Evolutionary conservation across 2,329 filamentous ascomycete genomes (phyloP), one percentile per base, ranked within the genome.

Genomic region (Fusarium abutilonis): DNA sequence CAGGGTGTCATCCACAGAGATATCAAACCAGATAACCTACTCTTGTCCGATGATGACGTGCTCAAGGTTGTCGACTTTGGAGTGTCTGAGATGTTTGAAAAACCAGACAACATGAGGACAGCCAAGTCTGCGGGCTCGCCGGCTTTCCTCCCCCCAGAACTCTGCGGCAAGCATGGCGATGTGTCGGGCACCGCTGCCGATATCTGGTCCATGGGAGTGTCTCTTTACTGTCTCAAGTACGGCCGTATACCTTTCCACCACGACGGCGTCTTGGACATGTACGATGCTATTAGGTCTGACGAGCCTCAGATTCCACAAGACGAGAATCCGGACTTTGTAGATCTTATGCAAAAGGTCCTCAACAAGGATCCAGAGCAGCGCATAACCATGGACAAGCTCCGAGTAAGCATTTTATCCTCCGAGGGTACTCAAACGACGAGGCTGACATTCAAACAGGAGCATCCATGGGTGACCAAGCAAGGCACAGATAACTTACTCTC

Each of bases 31-130:
- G 95, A 98, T 75, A 99, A 99, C 69, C 89, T 96, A 49, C 84
- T 99, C 8, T 80, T 99, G 35, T 97, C 93, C 0, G 85, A 89
- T 32, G 93, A 97, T 52, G 90, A 98, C 70, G 88, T 97, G n/a
- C 85, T 99, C 48, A 99, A 98, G 75, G 90, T 99, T 64, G 93
- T 96, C 48, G 95, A 98, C 75, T 99, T 99, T 81, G 95, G 95
- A n/a, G 95, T 98, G 8, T 98, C 94, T 1, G 94, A 99, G 73
- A 97, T 99, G 88, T 99, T 99, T 68, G 90, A 94, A 72, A 97
- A 96, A 74, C 71, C 80, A 3, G 82, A 90, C 2, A 85, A 92
- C 41, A 98, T 98, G 95, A 88, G 87, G 74, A 97, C 92, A 0
- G 88, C 90, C 56, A 99, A 98, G 77, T 94, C 93, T 4, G 93